These are phyloP conservation scores for Naganishia randhawae DNA, from an alignment of 768 basidiomycete genomes.

Conservation along the genomic window DNA sequence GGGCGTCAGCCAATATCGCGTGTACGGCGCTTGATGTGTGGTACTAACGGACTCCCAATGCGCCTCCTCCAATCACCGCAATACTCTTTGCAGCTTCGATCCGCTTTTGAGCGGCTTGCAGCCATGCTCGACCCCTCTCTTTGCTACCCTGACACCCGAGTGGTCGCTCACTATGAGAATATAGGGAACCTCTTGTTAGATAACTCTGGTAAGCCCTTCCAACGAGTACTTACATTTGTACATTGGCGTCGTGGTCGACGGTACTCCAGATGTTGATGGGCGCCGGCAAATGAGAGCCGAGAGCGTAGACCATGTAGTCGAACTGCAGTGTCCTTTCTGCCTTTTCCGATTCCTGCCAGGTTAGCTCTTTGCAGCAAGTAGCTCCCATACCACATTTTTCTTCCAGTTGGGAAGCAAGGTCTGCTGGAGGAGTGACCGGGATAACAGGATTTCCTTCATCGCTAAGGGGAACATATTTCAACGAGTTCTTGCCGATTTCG, in stretches of 20 bases:
- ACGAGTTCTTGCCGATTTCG: slow-evolving; percentile 11
- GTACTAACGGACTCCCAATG: slow-evolving; percentile 51
- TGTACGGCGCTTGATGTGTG: not conserved
- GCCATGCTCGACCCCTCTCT: slow-evolving; percentile 42
- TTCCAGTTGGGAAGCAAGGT: not conserved
- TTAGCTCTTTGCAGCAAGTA: slow-evolving; percentile 13
- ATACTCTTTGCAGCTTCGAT: slow-evolving; percentile 44
- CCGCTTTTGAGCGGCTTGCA: slow-evolving; percentile 41
- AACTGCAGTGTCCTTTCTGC: slow-evolving; percentile 27
- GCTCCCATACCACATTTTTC: slow-evolving; percentile 11
- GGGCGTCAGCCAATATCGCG: not conserved
- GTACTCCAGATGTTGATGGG: slow-evolving; percentile 47
- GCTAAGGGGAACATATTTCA: slow-evolving; percentile 9
- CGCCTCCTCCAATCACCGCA: slow-evolving; percentile 52
- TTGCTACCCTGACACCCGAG: slow-evolving; percentile 40
- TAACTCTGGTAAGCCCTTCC: slow-evolving; percentile 18
- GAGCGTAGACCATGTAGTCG: slow-evolving; percentile 48
- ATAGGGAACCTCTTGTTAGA: too few species aligned
- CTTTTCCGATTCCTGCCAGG: slow-evolving; percentile 4
- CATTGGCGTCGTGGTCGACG: slow-evolving; percentile 24
- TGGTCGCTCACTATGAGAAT: not conserved
- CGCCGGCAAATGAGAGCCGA: slow-evolving; percentile 45
- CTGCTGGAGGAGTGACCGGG: slow-evolving; percentile 2
- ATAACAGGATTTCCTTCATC: slow-evolving; percentile 5
- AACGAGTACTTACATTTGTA: slow-evolving; percentile 29